Conservation (phyloP, 2,329 filamentous ascomycete species). For the Penicillium sp. region DNA sequence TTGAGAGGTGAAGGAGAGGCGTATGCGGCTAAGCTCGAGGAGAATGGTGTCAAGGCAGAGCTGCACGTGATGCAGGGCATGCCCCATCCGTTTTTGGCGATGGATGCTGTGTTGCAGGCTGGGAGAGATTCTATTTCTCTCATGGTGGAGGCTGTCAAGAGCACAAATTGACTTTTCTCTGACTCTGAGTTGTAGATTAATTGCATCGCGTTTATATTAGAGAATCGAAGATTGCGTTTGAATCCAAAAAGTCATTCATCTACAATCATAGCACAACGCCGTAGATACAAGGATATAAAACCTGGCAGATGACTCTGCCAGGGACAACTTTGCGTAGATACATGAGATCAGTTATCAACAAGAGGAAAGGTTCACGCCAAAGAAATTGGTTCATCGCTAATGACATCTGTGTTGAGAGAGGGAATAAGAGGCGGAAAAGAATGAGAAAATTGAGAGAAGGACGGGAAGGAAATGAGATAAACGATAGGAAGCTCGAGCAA, state of each 20-base stretch:
- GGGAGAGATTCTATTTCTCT: conserved; percentile 50
- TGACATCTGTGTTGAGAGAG: not conserved
- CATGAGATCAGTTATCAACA: not conserved
- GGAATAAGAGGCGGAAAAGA: not conserved
- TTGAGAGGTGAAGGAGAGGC: conserved; percentile 52
- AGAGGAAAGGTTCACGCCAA: not conserved
- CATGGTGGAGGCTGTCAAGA: conserved; percentile 34
- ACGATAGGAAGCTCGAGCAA: not conserved
- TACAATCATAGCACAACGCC: conserved; percentile 1
- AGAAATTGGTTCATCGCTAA: not conserved
- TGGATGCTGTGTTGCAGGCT: conserved; percentile 54
- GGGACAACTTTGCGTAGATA: not conserved
- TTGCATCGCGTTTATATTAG: not conserved
- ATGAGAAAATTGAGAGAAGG: not conserved
- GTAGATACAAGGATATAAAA: conserved; percentile 7
- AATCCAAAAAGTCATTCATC: conserved; percentile 1
- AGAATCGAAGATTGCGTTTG: not conserved
- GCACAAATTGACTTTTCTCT: not conserved
- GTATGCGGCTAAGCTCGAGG: conserved; percentile 47
- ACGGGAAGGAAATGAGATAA: not conserved
- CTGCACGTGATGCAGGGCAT: conserved; percentile 52
- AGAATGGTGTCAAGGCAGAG: conserved; percentile 47
- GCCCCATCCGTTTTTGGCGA: conserved; percentile 57
- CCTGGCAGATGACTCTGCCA: not conserved
- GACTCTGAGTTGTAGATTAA: not conserved